A percentile compares a stretch with the other conserved stretches of the same genome.
Conservation (phyloP, 768 basidiomycete species). For the Cyclocybe aegerita region DNA sequence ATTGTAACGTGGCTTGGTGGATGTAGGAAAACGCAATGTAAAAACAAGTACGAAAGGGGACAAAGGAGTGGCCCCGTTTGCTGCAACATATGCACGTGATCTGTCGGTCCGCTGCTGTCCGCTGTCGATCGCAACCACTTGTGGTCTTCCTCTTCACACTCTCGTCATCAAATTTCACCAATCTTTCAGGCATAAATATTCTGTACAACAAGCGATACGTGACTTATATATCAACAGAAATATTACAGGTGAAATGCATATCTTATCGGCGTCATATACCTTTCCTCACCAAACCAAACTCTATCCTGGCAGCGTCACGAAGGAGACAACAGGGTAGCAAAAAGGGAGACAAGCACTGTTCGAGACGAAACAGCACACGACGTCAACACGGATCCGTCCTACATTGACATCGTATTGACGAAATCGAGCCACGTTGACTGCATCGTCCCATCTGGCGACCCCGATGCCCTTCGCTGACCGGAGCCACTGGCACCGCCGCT, state of each 20-base stretch:
- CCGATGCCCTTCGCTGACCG: conserved; percentile 41
- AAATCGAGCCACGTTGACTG: conserved; percentile 67
- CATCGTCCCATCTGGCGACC: conserved; percentile 62
- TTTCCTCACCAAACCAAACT: too few species aligned
- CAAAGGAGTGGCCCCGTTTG: conserved; percentile 3
- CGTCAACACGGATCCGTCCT: conserved; percentile 1
- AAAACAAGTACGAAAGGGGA: neutral
- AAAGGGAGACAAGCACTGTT: neutral
- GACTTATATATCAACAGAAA: too few species aligned
- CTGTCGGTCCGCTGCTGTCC: too few species aligned
- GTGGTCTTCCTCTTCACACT: too few species aligned
- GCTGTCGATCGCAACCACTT: too few species aligned
- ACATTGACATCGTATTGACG: conserved; percentile 44
- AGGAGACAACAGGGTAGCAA: too few species aligned
- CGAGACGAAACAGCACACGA: neutral
- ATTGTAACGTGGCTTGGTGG: neutral
- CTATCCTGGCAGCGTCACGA: too few species aligned
- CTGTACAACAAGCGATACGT: too few species aligned
- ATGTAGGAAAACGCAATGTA: neutral
- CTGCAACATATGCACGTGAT: neutral
- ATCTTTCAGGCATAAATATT: too few species aligned
- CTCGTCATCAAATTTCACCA: neutral
- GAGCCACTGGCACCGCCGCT: conserved; percentile 28
- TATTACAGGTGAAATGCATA: too few species aligned
- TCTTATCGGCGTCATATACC: too few species aligned